Evolutionary conservation across 2,329 filamentous ascomycete genomes (phyloP), one percentile per base, ranked within the genome.

Genomic region (Pseudohalonectria lignicola): DNA sequence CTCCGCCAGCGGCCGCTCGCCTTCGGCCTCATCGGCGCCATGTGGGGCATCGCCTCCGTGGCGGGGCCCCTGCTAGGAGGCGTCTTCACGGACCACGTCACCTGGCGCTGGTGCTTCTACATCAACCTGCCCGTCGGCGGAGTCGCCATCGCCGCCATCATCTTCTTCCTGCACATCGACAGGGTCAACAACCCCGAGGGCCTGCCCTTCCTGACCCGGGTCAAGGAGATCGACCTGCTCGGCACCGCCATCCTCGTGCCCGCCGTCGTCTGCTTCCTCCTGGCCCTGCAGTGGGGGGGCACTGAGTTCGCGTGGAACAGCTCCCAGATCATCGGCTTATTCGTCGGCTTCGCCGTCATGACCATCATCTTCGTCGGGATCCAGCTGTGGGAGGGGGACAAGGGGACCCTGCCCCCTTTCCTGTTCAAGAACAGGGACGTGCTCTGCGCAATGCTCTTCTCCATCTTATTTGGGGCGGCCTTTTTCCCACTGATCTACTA

Each of bases 241-340:
- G 71, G 73, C 20, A 63, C 65, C 2, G 51, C 52, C n/a, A 53
- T 72, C 41, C 63, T 75, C 47, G 60, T 74, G 20, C 67, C 71
- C 1, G 62, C 64, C 28, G 61, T 75, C 33, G 51, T 75, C 43
- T 69, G 64, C 45, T 57, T 76, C 11, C 54, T 77, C 8, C 59
- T 78, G 4, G 72, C 70, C 7, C 56, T 77, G 28, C 66, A 76
- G 46, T 76, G 69, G 66, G 74, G 71, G 12, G 74, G 74, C 8
- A 56, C 63, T 29, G 51, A 64, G 18, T 67, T 69, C 39, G 36
- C 71, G 4, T 78, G 72, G 73, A 57, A 51, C 40, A 62, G 59
- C 53, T 52, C 61, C 11, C 57, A 53, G 18, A 59, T 74, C 36
- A 67, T 75, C 28, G 69, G 67, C 2, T 54, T 76, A 16, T 65